Evolutionary conservation across 1,139 yeast genomes (phyloP), one percentile per base, ranked within the genome.

Genomic region (Suhomyces bolitotheri): DNA sequence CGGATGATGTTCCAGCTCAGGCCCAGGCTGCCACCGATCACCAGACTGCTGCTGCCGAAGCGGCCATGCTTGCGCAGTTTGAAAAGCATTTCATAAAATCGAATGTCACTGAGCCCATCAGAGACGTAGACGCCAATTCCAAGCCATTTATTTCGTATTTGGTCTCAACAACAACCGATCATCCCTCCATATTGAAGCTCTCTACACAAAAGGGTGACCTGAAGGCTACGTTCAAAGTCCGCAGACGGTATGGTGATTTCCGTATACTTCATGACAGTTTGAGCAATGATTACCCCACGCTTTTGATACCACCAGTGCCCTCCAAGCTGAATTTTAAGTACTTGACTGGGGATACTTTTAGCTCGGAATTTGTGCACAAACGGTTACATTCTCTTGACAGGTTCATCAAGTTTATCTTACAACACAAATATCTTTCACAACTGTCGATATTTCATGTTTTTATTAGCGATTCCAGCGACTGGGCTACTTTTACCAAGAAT

Each of bases 221-320:
- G 25, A 60, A 11, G 67, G 72, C 46, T 60, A 64, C 67, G 13
- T 73, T 80, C 35, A 70, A 69, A 17, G 86, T 83, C 2, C 76
- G 95, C 40, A 72, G 96, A 47, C 72, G 96, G 36, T 87, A 84
- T 57, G 83, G 88, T 7, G 96, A 88, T 59, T 88, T 92, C 60
- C 75, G 83, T 39, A 80, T 82, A 46, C 71, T 92, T 27, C 86
- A 83, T 57, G 85, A 82, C 43, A 80, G 88, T 42, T 67, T 92
- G 36, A 58, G 70, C 31, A 81, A 78, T 49, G 97, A 89, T 54
- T 86, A 72, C 53, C 96, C 97, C 0, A 85, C 94, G 3, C 73
- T 85, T 39, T 78, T 92, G 23, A 79, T 92, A 0, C 98, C 98
- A 1, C 97, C 98, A 8, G 68, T 92, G 38, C 98, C 98, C 0